Percentiles rank a stretch among this genome's conserved stretches.
Conservation (phyloP, 2,329 filamentous ascomycete genomes). For the Colletotrichum musicola region DNA sequence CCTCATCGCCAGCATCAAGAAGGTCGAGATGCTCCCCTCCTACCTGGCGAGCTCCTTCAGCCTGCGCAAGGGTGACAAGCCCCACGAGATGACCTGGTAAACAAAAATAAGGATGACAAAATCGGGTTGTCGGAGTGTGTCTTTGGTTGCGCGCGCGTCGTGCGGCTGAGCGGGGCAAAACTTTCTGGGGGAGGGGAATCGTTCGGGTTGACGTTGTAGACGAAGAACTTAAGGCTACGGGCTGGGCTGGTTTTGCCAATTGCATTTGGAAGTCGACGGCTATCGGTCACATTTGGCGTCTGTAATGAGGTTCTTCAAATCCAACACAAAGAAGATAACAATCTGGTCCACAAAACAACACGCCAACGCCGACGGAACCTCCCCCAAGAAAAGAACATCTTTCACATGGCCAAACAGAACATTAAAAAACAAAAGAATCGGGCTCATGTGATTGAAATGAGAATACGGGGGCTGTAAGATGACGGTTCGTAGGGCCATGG, state of each 20-base stretch:
- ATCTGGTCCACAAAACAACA: slow-evolving; percentile 44
- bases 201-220: slow-evolving; percentile 36
- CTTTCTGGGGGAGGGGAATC: slow-evolving; percentile 25
- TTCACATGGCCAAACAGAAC: slow-evolving; percentile 9
- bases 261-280: slow-evolving; percentile 76
- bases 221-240: slow-evolving; percentile 40
- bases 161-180: slow-evolving; percentile 22
- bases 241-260: slow-evolving; percentile 70
- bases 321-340: slow-evolving; percentile 60
- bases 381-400: not conserved
- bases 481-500: not conserved
- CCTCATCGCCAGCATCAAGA: slow-evolving; percentile 95
- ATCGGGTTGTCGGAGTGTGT: slow-evolving; percentile 19
- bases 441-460: slow-evolving; percentile 4
- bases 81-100: slow-evolving; percentile 99
- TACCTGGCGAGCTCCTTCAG: slow-evolving; percentile 98
- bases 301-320: slow-evolving; percentile 74
- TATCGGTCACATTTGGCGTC: slow-evolving; percentile 75
- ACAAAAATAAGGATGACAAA: slow-evolving; percentile 44
- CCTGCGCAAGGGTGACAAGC: slow-evolving; percentile 99
- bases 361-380: not conserved
- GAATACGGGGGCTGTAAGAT: not conserved
- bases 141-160: slow-evolving; percentile 20
- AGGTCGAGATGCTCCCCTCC: slow-evolving; percentile 92
- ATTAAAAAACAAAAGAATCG: slow-evolving; percentile 38